Evolutionary conservation across 2,329 filamentous ascomycete genomes (phyloP).

Genomic region (Phyllosticta citribraziliensis): DNA sequence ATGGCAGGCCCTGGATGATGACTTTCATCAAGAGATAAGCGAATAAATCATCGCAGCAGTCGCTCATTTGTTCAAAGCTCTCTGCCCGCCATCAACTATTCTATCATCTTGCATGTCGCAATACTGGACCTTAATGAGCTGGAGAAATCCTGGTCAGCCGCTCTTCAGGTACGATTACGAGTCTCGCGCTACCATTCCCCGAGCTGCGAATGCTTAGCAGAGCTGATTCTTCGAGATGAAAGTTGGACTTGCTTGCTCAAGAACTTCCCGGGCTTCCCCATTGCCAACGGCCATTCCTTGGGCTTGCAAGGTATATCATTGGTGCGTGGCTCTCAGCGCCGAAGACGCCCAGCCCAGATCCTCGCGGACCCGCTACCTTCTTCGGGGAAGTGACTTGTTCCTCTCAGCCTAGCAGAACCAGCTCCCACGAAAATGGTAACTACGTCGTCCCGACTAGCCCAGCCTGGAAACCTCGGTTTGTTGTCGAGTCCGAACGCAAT

Average conservation of each 20-base stretch:
- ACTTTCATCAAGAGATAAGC: too few relatives aligned
- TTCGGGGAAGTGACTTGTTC: not conserved
- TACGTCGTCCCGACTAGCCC: not conserved
- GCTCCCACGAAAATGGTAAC: not conserved
- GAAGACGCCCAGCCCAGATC: not conserved
- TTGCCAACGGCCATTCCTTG: not conserved
- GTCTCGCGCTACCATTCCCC: not conserved
- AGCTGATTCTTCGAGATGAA: not conserved
- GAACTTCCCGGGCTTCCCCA: not conserved
- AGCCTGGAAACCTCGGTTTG: not conserved
- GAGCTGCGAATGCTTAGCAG: not conserved
- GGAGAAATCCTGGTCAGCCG: too few relatives aligned
- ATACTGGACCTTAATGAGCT: too few relatives aligned
- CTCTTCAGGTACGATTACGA: not conserved
- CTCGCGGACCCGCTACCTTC: not conserved
- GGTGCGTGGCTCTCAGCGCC: not conserved
- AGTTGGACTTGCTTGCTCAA: not conserved
- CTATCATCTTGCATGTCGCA: too few relatives aligned
- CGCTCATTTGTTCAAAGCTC: too few relatives aligned
- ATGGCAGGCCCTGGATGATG: too few relatives aligned
- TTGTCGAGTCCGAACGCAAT: not conserved
- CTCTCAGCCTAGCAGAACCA: not conserved
- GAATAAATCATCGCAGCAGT: too few relatives aligned
- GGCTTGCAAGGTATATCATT: not conserved
- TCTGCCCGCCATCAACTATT: too few relatives aligned